These are phyloP conservation scores for Saccharomyces hybrid DNA, from an alignment of 1,139 yeast genomes.

Conservation along the genomic window DNA sequence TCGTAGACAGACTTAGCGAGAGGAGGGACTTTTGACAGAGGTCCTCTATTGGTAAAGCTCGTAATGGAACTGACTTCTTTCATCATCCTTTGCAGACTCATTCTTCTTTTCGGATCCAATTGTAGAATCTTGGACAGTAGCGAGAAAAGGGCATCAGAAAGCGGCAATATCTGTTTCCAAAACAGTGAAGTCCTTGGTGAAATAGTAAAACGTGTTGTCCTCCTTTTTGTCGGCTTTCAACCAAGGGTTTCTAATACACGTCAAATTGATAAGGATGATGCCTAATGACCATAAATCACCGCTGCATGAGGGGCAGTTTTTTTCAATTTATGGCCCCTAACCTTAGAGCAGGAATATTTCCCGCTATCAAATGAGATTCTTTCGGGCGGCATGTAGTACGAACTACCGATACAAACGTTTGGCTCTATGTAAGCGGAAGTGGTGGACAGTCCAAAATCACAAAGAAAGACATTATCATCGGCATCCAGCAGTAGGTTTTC, in stretches of 20 bases:
- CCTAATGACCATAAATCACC: constrained; percentile 91
- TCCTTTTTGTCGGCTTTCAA: constrained; percentile 61
- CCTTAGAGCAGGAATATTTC: constrained; percentile 11
- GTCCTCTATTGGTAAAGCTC: constrained; percentile 3
- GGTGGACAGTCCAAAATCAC: constrained; percentile 84
- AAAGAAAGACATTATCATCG: constrained; percentile 55
- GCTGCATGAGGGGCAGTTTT: constrained; percentile 49
- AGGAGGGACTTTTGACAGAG: neutral
- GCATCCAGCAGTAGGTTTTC: constrained; percentile 69
- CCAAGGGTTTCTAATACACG: constrained; percentile 93
- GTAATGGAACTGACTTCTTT: constrained; percentile 6
- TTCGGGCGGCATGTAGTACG: constrained; percentile 93
- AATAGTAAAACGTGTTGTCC: constrained; percentile 51
- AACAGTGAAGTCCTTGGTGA: constrained; percentile 43
- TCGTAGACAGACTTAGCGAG: neutral
- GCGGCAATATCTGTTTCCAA: constrained; percentile 45
- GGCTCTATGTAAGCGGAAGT: constrained; percentile 51
- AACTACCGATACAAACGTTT: constrained; percentile 78
- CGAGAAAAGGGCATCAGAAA: constrained; percentile 45
- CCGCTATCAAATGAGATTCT: constrained; percentile 39
- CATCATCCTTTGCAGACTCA: constrained; percentile 42
- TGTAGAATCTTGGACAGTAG: constrained; percentile 50
- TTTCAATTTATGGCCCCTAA: neutral
- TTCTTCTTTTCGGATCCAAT: constrained; percentile 62
- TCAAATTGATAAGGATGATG: constrained; percentile 67